Conservation (phyloP, 345 rosid species). For the Camelina laxa region DNA sequence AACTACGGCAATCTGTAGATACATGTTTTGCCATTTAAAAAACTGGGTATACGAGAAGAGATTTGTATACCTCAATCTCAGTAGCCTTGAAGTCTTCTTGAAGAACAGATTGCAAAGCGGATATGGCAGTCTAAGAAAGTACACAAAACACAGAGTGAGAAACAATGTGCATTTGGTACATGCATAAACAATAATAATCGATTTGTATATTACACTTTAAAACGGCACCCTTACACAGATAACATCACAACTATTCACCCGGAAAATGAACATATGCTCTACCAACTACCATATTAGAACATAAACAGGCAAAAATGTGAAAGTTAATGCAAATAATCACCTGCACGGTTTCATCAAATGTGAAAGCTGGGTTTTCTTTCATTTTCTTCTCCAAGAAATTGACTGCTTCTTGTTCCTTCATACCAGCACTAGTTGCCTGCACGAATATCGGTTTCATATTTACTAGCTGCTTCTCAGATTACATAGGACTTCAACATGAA, state of each 20-base stretch:
- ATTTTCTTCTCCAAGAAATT: constrained; percentile 97
- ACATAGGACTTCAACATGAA: not conserved
- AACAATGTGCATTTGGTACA: not conserved
- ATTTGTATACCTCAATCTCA: constrained; percentile 65
- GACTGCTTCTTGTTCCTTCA: constrained; percentile 96
- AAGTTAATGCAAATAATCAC: constrained; percentile 42
- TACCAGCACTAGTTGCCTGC: constrained; percentile 97
- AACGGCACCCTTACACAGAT: not conserved
- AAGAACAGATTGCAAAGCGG: constrained; percentile 75
- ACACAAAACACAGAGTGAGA: not conserved
- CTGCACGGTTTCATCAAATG: constrained; percentile 95
- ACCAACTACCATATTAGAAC: constrained; percentile 1
- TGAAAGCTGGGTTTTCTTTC: constrained; percentile 85
- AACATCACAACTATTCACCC: not conserved
- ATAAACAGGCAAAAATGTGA: not conserved
- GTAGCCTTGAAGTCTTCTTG: constrained; percentile 85
- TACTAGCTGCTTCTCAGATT: not conserved
- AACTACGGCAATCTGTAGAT: not conserved
- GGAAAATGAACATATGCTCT: not conserved
- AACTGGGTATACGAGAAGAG: not conserved
- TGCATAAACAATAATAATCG: not conserved
- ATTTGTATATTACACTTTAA: not conserved
- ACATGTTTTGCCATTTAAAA: not conserved
- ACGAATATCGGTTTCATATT: constrained; percentile 4
- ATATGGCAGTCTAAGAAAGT: constrained; percentile 56